Evolutionary conservation across 2,329 filamentous ascomycete species (phyloP), one percentile per base, ranked within the genome.

Genomic region (Cladophialophora immunda): DNA sequence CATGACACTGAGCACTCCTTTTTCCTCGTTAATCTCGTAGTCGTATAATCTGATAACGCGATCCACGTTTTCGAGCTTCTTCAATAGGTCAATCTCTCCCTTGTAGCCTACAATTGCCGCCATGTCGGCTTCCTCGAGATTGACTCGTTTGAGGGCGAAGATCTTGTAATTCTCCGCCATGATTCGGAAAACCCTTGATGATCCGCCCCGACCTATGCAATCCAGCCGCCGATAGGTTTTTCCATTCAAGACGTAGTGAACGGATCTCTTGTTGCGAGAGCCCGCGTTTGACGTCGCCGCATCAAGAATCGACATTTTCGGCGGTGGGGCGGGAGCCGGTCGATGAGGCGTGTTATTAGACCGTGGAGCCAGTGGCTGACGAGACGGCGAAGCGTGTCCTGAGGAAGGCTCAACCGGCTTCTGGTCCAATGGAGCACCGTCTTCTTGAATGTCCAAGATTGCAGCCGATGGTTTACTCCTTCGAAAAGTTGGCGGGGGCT

Each of bases 141-240:
- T 92, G 27, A 99, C 95, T 57, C 93, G 87, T 81, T 99, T 99
- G 71, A 99, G 81, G 0, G 95, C 95, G 79, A 97, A 94, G 79
- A 97, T 92, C 77, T 94, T 96, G 75, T 93, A 94, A 75, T 97
- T 98, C 78, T 99, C 95, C 0, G 95, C 94, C 83, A 97, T 97
- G 36, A 99, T 95, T 54, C 93, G 90, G 78, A 97, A 99, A 1
- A 99, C 95, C 75, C 96, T 94, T 58, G 91, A 94, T 72, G 93
- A 97, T 34, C 95, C 95, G 69, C 95, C 95, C 65, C 94, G 90
- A 9, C 95, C 95, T 71, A 99, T 90, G 72, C 91, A 92, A 77
- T 97, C 94, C 69, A 98, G 87, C 55, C 94, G 87, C 25, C 93
- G 95, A 76, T 97, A 99, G 38, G 89, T 87, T 76, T 96, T 96